Evolutionary conservation across 2,329 filamentous ascomycete species (phyloP), one percentile per base, ranked within the genome.

Genomic region (Coniochaeta pulveracea): DNA sequence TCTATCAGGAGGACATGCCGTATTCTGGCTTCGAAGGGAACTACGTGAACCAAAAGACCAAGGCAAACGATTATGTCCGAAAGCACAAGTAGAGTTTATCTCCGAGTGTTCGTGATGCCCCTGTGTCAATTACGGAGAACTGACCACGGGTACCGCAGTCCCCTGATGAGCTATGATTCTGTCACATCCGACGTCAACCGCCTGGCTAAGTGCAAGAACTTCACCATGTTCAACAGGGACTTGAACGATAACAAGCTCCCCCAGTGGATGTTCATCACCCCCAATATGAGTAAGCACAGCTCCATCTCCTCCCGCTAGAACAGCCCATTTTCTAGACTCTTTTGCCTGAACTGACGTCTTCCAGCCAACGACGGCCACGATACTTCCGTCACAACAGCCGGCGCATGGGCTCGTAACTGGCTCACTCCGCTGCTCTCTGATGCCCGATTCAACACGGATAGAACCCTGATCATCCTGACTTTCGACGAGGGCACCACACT

Each of bases 21-120:
- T 67, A 60, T 42, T 49, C 57, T 6, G 64, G 63, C 2, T 67
- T 63, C 38, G 52, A 64, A 38, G 63, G 61, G 14, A 55, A 64
- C 24, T 72, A 59, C 43, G 61, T 64, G 15, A 73, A 75, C 41
- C 66, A 66, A 37, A 47, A 66, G 40, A 74, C 63, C 1, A 59
- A 60, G 5, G 61, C 64, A 17, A 73, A 77, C 40, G 65, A 69
- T 51, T 80, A 80, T 45, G 73, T 79, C 21, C 66, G 76, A 37
- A 80, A 80, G 52, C 31, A 33, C 33, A 33, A 39, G 31, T 12
- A 17, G 11, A 28, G 5, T 28, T 18, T 6, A 15, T 7, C 6
- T 28, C 15, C 26, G n/a, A 9, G 15, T 28, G 6, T 6, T 10
- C 4, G 10, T 18, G 17, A n/a, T n/a, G n/a, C n/a, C n/a, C n/a